Evolutionary conservation across 2,329 filamentous ascomycete species (phyloP).

Genomic region (Pseudocercospora fijiensis): DNA sequence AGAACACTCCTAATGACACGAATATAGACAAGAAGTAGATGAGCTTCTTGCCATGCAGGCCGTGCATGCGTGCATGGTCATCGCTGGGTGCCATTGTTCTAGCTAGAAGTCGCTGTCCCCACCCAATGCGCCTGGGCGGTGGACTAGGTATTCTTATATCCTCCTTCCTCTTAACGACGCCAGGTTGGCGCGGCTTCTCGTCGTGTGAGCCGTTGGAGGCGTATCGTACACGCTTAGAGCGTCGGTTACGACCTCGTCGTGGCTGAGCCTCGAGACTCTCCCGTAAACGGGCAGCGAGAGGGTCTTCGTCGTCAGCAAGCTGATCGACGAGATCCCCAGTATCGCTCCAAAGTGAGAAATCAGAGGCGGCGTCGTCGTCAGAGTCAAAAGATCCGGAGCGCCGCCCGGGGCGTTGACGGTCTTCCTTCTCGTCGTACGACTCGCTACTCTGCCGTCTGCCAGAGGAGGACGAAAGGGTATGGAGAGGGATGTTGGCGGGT

Average conservation of each 20-base stretch:
- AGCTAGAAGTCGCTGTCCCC: constrained; percentile 69
- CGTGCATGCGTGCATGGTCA: constrained; percentile 70
- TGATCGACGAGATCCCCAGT: constrained; percentile 94
- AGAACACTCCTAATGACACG: constrained; percentile 68
- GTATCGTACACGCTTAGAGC: constrained; percentile 67
- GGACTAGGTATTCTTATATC: constrained; percentile 79
- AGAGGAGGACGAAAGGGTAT: constrained; percentile 60
- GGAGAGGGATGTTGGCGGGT: constrained; percentile 85
- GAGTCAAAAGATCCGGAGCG: constrained; percentile 28
- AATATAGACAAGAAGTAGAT: constrained; percentile 62
- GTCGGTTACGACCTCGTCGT: constrained; percentile 21
- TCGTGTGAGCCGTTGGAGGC: constrained; percentile 44
- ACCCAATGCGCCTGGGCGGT: constrained; percentile 61
- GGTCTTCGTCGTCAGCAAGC: constrained; percentile 78
- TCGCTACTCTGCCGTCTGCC: constrained; percentile 42
- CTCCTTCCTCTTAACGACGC: constrained; percentile 59
- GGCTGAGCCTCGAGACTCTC: constrained; percentile 64
- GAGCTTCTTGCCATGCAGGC: constrained; percentile 91
- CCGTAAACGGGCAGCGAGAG: constrained; percentile 68
- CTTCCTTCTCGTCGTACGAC: constrained; percentile 52
- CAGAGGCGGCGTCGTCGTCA: constrained; percentile 48
- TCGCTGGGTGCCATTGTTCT: constrained; percentile 81
- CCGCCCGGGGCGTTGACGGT: constrained; percentile 49
- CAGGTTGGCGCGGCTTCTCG: constrained; percentile 38
- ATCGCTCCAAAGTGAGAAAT: constrained; percentile 85